Evolutionary conservation across 108 stramenopile species (phyloP).

Genomic region (Nitzschia inconspicua): DNA sequence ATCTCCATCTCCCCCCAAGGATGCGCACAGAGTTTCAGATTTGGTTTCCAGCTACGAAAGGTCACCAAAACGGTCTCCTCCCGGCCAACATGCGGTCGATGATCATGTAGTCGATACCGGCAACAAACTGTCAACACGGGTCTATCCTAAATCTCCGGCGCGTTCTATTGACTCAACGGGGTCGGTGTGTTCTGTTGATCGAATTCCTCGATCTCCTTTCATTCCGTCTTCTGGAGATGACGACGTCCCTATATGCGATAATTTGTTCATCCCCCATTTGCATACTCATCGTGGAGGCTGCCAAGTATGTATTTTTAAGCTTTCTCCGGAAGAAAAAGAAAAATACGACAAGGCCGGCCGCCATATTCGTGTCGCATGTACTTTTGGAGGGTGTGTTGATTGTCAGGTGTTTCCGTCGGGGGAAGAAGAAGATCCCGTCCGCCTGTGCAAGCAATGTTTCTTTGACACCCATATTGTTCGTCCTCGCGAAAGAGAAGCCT

Average conservation of each 20-base stretch:
- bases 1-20: background rate
- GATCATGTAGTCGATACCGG: too few relatives aligned
- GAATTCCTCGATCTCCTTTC: conserved; percentile 10
- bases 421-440: conserved; percentile 30
- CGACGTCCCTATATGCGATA: conserved; percentile 3
- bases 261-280: conserved; percentile 10
- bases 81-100: too few relatives aligned
- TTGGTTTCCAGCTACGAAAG: too few relatives aligned
- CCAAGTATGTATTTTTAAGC: conserved; percentile 29
- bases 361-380: conserved; percentile 15
- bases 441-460: conserved; percentile 30
- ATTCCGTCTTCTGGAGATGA: background rate
- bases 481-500: background rate
- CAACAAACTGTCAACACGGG: too few relatives aligned
- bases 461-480: conserved; percentile 25
- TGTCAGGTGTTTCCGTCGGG: conserved; percentile 27
- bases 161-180: conserved; percentile 15
- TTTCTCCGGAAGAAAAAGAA: conserved; percentile 11
- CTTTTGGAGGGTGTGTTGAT: conserved; percentile 18
- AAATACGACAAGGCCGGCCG: conserved; percentile 28
- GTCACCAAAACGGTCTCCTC: too few relatives aligned
- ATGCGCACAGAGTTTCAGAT: too few relatives aligned
- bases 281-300: conserved; percentile 10
- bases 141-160: conserved; percentile 5
- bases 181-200: conserved; percentile 7